Conservation (phyloP, 306 rosid species). For the Malus fusca region DNA sequence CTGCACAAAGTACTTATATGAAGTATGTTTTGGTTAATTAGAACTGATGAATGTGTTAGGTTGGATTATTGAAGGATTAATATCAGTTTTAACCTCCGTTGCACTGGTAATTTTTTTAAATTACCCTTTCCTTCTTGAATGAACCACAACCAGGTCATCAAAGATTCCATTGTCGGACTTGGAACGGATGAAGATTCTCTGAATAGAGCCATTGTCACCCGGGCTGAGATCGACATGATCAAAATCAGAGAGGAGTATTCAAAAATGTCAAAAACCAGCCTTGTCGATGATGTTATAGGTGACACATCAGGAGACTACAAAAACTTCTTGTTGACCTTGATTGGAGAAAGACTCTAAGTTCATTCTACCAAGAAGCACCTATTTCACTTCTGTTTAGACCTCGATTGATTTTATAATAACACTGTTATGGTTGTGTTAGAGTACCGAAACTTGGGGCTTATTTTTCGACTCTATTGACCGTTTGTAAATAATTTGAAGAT, state of each 20-base stretch:
- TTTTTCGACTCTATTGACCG: neutral
- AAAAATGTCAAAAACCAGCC: constrained; percentile 39
- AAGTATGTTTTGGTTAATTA: neutral
- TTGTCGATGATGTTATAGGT: constrained; percentile 49
- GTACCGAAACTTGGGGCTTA: neutral
- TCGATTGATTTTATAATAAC: constrained; percentile 15
- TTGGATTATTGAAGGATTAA: neutral
- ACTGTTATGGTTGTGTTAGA: neutral
- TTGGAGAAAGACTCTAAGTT: constrained; percentile 54
- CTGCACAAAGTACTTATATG: neutral
- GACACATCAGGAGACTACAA: constrained; percentile 86
- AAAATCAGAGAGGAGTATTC: constrained; percentile 56
- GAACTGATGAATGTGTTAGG: neutral
- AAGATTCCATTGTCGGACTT: constrained; percentile 55
- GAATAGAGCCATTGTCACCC: constrained; percentile 62
- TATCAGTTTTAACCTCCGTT: neutral
- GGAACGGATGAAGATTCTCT: constrained; percentile 93
- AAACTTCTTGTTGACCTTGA: constrained; percentile 70
- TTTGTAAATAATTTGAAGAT: neutral
- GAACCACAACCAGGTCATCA: constrained; percentile 59
- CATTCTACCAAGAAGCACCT: constrained; percentile 1
- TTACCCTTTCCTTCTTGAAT: too few relatives aligned
- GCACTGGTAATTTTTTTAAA: neutral
- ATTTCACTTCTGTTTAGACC: neutral
- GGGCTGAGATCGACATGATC: constrained; percentile 71